Conservation (phyloP, 1,284 basidiomycete species). For the Ganoderma sp. region DNA sequence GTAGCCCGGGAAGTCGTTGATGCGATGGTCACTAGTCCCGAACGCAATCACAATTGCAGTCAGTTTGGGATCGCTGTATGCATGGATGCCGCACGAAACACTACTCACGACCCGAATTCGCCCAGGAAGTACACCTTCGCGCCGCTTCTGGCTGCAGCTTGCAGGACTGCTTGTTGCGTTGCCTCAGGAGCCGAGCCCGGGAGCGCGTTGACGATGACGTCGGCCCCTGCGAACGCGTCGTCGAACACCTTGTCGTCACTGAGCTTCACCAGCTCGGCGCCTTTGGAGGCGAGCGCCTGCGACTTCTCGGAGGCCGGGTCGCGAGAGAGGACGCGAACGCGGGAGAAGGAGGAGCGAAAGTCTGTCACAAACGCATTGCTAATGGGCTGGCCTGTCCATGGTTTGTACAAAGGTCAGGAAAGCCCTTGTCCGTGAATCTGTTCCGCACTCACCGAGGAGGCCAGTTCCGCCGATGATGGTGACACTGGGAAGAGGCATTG, state of each 20-base stretch:
- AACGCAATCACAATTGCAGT: background rate
- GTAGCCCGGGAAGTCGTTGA: conserved; percentile 38
- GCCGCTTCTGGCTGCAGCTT: conserved; percentile 34
- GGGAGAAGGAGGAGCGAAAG: conserved; percentile 26
- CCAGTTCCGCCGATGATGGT: conserved; percentile 40
- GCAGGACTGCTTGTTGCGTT: conserved; percentile 31
- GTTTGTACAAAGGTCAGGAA: background rate
- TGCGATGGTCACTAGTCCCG: conserved; percentile 36
- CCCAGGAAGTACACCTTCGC: conserved; percentile 41
- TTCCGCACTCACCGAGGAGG: conserved; percentile 33
- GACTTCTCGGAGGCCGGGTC: conserved; percentile 33
- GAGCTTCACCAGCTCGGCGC: conserved; percentile 34
- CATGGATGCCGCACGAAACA: background rate
- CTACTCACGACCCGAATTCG: conserved; percentile 41
- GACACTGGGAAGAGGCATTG: conserved; percentile 22
- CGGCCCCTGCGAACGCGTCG: conserved; percentile 34
- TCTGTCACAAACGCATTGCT: conserved; percentile 23
- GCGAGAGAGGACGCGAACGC: conserved; percentile 35
- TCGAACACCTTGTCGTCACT: conserved; percentile 18
- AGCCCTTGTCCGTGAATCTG: no score
- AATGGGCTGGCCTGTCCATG: background rate
- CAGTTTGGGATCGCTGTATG: background rate
- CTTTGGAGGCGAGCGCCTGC: conserved; percentile 32
- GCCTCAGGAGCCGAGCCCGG: conserved; percentile 16
- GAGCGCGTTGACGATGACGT: conserved; percentile 38